These are phyloP conservation scores for Talaromyces liani DNA, from an alignment of 495 filamentous ascomycete species.

Conservation along the genomic window DNA sequence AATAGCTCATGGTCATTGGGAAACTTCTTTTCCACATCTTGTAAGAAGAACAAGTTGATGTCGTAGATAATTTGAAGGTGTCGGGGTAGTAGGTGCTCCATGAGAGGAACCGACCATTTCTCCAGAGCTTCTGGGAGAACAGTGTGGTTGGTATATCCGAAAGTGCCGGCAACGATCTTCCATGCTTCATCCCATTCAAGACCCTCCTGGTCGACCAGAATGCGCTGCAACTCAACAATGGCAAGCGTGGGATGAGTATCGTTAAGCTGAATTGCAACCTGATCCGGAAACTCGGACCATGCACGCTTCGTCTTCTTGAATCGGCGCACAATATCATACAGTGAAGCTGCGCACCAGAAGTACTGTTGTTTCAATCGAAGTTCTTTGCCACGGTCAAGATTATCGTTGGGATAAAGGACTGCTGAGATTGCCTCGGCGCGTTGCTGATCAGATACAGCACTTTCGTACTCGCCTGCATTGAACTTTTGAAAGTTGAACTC, in stretches of 20 bases:
- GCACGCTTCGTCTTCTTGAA: constrained; percentile 94
- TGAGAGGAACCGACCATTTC: constrained; percentile 93
- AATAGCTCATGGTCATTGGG: constrained; percentile 85
- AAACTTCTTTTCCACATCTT: constrained; percentile 80
- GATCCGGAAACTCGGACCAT: constrained; percentile 88
- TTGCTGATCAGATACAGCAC: constrained; percentile 92
- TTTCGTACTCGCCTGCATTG: constrained; percentile 97
- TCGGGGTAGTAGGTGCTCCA: constrained; percentile 88
- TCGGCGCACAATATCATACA: constrained; percentile 90
- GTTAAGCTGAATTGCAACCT: constrained; percentile 95
- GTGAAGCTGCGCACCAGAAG: constrained; percentile 97
- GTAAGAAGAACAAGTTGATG: constrained; percentile 91
- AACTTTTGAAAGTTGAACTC: constrained; percentile 99
- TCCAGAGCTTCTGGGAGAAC: constrained; percentile 94
- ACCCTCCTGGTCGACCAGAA: constrained; percentile 81
- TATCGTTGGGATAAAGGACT: constrained; percentile 96
- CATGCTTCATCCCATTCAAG: constrained; percentile 93
- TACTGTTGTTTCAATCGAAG: constrained; percentile 98
- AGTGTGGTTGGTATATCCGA: constrained; percentile 97
- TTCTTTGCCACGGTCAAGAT: constrained; percentile 92
- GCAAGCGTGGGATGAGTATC: constrained; percentile 96
- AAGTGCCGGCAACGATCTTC: constrained; percentile 68
- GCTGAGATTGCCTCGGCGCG: constrained; percentile 95
- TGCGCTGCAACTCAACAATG: constrained; percentile 89
- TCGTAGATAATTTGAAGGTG: constrained; percentile 98